A percentile compares a stretch with the other conserved stretches of the same genome.
Conservation (phyloP, 768 basidiomycete genomes). For the Hygrophorus pudorinus region DNA sequence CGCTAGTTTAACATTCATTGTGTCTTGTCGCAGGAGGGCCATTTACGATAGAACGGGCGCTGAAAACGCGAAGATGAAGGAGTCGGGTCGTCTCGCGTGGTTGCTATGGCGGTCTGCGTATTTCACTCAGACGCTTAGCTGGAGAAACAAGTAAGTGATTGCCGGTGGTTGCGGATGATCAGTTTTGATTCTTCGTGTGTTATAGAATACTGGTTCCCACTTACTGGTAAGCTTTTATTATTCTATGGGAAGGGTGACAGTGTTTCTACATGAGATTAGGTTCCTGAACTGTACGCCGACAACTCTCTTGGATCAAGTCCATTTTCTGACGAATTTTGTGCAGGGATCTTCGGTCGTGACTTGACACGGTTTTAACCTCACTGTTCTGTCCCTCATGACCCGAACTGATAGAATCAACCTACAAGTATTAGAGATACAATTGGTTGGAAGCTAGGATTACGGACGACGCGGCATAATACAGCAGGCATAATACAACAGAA, state of each 20-base stretch:
- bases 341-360: constrained; percentile 72
- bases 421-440: neutral
- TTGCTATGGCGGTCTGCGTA: constrained; percentile 76
- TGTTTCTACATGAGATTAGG: constrained; percentile 25
- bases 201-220: constrained; percentile 52
- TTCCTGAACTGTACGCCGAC: constrained; percentile 53
- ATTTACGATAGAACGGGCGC: constrained; percentile 59
- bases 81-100: constrained; percentile 66
- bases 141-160: constrained; percentile 53
- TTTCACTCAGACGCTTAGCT: constrained; percentile 66
- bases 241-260: neutral
- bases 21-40: constrained; percentile 46
- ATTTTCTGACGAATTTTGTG: constrained; percentile 8
- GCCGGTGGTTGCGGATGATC: neutral
- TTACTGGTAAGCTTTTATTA: constrained; percentile 42
- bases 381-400: neutral
- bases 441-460: too few relatives aligned
- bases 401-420: too few relatives aligned
- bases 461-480: too few relatives aligned
- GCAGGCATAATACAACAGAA: too few relatives aligned
- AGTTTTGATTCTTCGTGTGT: neutral
- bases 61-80: constrained; percentile 41
- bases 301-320: constrained; percentile 6
- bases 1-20: neutral
- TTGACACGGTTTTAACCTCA: constrained; percentile 47